These are phyloP conservation scores for Geotrichum siamense DNA, from an alignment of 1,139 yeast genomes.

Conservation along the genomic window DNA sequence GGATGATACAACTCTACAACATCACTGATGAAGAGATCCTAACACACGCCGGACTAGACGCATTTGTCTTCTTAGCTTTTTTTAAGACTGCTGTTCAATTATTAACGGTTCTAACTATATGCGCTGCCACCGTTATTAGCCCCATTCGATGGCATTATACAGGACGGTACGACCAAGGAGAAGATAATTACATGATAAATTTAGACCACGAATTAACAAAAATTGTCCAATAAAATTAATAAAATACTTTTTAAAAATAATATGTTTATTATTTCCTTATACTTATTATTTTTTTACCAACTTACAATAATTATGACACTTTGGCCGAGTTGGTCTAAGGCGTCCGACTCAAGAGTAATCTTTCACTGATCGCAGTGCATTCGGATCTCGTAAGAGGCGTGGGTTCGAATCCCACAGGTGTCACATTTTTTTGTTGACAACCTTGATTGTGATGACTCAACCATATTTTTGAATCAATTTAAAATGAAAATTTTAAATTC, in stretches of 20 bases:
- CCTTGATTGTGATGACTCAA: neutral
- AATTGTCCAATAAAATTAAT: no score
- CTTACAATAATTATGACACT: no score
- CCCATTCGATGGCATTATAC: slow-evolving; percentile 67
- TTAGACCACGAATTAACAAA: no score
- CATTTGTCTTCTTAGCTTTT: slow-evolving; percentile 70
- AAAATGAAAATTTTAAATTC: no score
- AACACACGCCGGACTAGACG: slow-evolving; percentile 89
- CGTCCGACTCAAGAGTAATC: slow-evolving; percentile 29
- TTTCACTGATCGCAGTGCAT: slow-evolving; percentile 23
- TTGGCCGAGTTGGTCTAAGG: slow-evolving; percentile 32
- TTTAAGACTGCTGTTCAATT: slow-evolving; percentile 69
- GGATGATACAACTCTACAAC: slow-evolving; percentile 60
- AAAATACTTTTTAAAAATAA: no score
- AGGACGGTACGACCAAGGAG: slow-evolving; percentile 56
- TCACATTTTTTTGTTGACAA: no score
- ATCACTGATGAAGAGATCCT: slow-evolving; percentile 70
- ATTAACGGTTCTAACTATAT: slow-evolving; percentile 48
- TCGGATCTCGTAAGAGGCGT: slow-evolving; percentile 31
- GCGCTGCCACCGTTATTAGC: slow-evolving; percentile 60
- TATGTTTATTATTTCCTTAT: no score
- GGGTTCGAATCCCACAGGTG: slow-evolving; percentile 32
- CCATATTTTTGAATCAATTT: neutral
- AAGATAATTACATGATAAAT: slow-evolving; percentile 24
- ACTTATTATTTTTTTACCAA: no score